Evolutionary conservation across 495 filamentous ascomycete genomes (phyloP), one percentile per base, ranked within the genome.

Genomic region (Aspergillus sparsus): DNA sequence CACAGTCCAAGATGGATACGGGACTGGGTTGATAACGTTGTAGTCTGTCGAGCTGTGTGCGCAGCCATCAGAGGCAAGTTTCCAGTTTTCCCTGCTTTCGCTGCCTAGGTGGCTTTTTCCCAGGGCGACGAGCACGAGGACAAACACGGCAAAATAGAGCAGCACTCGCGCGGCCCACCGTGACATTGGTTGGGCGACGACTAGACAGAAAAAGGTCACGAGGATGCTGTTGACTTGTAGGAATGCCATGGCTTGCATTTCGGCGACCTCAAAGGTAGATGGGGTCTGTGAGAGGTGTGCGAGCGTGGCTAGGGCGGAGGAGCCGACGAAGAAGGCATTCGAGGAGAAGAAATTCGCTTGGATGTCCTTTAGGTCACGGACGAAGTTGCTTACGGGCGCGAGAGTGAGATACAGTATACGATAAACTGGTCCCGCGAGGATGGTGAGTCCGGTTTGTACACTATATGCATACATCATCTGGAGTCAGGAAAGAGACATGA

Each of bases 401-500:
- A 58, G 18, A 35, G 55, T 21, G 18, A 58, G 46, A 37, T 58
- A 42, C 34, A 58, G 34, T 0, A 58, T n/a, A 10, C 46, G 55
- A n/a, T 58, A 58, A 3, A 58, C 35, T 7, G 55, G 55, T 21
- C 55, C 55, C 3, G 42, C 33, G 11, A 58, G 55, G 46, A 58
- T 58, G 16, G 55, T 58, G 7, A 58, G 15, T 1, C 13, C 46
- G 34, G 55, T 58, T 33, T 58, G 55, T n/a, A 58, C 18, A 31
- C 34, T 58, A 27, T 58, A 58, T 41, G 55, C 55, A 13, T 41
- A 58, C 55, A 58, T 58, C 55, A 58, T 58, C 55, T 58, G 46
- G 16, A 51, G 1, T 16, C 32, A 15, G 21, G n/a, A n/a, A 9
- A 16, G 36, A 55, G 36, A 13, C 15, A 55, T 11, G n/a, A n/a